phyloP scores from a whole-genome alignment of 306 rosid species.

The barrel medic (Medicago truncatula) region MtrunA17r5.0-ANR NC_053047.1:3975001-3975500 shows the following conservation, averaged over 20 bases:
- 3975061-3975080: constrained; percentile 49
- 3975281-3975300: not conserved
- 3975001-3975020: constrained; percentile 21
- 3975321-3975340: too few species aligned
- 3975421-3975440: too few species aligned
- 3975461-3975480: too few species aligned
- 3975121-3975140: constrained; percentile 10
- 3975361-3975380: too few species aligned
- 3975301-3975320: too few species aligned
- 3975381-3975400: too few species aligned
- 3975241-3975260: constrained; percentile 23
- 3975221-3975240: too few species aligned
- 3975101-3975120: constrained; percentile 39
- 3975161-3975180: constrained; percentile 29
- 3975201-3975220: not conserved
- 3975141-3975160: constrained; percentile 23
- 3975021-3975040: constrained; percentile 35
- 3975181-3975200: not conserved
- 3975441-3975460: too few species aligned
- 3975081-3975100: constrained; percentile 38
- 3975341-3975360: too few species aligned
- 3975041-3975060: constrained; percentile 34
- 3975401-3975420: too few species aligned
- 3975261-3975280: not conserved
- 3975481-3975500: too few species aligned